Evolutionary conservation across 805 yeast genomes (phyloP).

Genomic region (Starmerella roubikii): DNA sequence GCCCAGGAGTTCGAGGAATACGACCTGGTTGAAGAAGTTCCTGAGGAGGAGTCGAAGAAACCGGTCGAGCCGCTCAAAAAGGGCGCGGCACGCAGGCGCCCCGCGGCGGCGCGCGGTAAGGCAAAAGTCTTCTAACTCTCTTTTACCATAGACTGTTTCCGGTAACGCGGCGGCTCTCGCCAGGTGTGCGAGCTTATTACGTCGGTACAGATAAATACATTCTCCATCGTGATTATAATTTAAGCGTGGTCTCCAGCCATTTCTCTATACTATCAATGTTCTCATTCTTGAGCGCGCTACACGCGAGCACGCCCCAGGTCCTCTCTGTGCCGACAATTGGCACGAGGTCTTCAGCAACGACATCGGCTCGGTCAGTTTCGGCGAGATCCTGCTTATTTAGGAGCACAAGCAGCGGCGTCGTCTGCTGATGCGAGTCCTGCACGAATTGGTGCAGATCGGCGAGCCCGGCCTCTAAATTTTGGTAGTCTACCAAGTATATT

Average conservation of each 20-base stretch:
- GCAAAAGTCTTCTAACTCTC: constrained; percentile 15
- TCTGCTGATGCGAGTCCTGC: neutral
- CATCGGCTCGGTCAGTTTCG: constrained; percentile 22
- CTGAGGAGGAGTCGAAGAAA: constrained; percentile 12
- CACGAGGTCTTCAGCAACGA: constrained; percentile 24
- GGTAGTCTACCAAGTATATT: constrained; percentile 6
- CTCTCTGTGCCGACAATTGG: constrained; percentile 10
- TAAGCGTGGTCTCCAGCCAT: constrained; percentile 13
- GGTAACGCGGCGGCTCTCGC: no score
- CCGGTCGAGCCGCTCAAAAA: constrained; percentile 10
- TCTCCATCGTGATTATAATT: neutral
- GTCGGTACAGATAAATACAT: no score
- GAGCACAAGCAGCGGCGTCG: constrained; percentile 11
- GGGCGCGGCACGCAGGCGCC: constrained; percentile 18
- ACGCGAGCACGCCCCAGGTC: constrained; percentile 13
- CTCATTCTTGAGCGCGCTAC: constrained; percentile 5
- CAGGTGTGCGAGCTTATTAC: no score
- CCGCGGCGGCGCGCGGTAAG: constrained; percentile 19
- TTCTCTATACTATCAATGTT: constrained; percentile 3
- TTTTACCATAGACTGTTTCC: no score
- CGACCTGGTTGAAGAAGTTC: constrained; percentile 4
- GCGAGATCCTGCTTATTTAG: constrained; percentile 12
- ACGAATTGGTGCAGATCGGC: neutral
- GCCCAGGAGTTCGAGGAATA: neutral
- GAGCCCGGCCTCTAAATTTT: neutral